These are phyloP conservation scores for Phanerodontia chrysosporium DNA, from an alignment of 768 basidiomycete species.

Conservation along the genomic window DNA sequence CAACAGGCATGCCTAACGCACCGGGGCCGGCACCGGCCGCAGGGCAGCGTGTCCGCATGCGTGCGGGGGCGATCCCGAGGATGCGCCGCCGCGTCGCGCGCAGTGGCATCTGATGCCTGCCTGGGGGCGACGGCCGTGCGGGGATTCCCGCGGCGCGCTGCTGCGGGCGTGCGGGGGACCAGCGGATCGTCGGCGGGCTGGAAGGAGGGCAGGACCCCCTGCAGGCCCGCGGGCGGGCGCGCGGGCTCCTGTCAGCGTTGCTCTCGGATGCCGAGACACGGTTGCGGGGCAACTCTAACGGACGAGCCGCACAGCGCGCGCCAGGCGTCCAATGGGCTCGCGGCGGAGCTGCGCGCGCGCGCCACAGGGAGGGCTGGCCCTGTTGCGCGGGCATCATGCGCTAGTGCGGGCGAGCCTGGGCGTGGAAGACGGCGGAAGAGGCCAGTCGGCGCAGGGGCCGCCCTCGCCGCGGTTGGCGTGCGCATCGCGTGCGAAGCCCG, in stretches of 20 bases:
- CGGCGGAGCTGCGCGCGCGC: background rate
- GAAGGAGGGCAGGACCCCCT: background rate
- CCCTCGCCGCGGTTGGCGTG: too few relatives aligned
- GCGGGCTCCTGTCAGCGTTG: too few relatives aligned
- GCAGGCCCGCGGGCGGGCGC: background rate
- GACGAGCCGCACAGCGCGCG: background rate
- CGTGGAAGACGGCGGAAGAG: background rate
- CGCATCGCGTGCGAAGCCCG: too few relatives aligned
- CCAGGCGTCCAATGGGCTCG: background rate
- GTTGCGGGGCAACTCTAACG: background rate
- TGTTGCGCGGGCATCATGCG: background rate
- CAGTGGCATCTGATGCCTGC: background rate
- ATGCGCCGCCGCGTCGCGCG: background rate
- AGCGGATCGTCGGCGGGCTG: background rate
- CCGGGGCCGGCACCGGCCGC: background rate
- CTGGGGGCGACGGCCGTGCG: background rate
- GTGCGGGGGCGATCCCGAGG: background rate
- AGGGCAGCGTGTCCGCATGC: background rate
- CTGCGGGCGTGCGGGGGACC: background rate
- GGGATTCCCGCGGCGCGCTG: background rate
- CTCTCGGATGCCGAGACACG: too few relatives aligned
- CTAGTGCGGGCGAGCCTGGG: background rate
- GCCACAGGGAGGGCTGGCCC: background rate
- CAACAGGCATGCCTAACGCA: background rate
- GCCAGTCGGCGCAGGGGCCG: too few relatives aligned